Base-by-base conservation (phyloP, 2,329 filamentous ascomycete genomes). In the Diaporthe citri region DNA sequence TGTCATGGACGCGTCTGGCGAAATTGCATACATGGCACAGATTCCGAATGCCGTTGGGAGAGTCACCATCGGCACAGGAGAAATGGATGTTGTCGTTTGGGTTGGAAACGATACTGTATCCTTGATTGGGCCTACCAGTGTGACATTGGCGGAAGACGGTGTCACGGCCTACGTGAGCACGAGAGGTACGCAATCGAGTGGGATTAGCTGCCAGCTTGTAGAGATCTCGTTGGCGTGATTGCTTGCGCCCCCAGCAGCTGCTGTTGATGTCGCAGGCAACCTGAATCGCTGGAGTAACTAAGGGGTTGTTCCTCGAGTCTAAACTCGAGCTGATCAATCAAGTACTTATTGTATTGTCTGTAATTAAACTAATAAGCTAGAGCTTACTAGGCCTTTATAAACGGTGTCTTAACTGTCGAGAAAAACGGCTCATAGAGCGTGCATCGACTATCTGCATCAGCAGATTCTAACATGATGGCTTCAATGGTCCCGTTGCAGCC, bases 11-110 rank as follows among this genome's bases (percentile, higher is more conserved):
- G 73, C 52, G 52, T 55, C 52, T 31, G 52, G 73, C 34, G 70
- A 66, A 9, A 20, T 36, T 22, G 73, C 73, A 15, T 74, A 74
- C 41, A 67, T 57, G 10, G 73, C 73, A 39, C 64, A 74, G 56
- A 48, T 52, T 34, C 73, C 73, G 10, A 62, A 36, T 28, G 39
- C 39, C 9, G 13, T 74, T 34, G 52, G 36, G 3, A 41, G 12
- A 10, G 48, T 74, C 22, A 67, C 48, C 73, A 28, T 71, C 20
- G 56, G 25, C 15, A 71, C 73, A 20, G 73, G 73, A 25, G 66
- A 74, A 48, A 41, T 62, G 31, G 60, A 66, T 34, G 46, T 71
- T 31, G 25, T 55, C 52, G 25, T 7, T 55, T 25, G 52, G 31
- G 34, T 57, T 22, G 34, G 46, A 20, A 74, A 74, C 25, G 46